Conservation (phyloP, 768 basidiomycete species). For the Porphyrellus cyaneotinctus region DNA sequence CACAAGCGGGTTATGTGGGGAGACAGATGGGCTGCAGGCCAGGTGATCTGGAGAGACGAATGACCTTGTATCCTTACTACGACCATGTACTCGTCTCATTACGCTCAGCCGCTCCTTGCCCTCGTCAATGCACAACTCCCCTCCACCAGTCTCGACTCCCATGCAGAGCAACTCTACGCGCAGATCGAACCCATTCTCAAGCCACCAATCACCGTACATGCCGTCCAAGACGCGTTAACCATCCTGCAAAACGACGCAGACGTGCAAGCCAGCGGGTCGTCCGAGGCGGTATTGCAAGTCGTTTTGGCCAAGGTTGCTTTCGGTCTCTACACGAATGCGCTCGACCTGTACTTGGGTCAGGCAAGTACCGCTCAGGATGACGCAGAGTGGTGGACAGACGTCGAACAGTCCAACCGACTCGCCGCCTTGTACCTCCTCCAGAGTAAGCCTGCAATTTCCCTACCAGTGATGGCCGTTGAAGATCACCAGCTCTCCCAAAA, state of each 20-base stretch:
- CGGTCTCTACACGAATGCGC: constrained; percentile 58
- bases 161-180: constrained; percentile 7
- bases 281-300: constrained; percentile 25
- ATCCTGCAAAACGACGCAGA: constrained; percentile 14
- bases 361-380: constrained; percentile 70
- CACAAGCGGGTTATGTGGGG: constrained; percentile 92
- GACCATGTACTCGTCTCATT: constrained; percentile 27
- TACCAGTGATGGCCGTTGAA: constrained; percentile 2
- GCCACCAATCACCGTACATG: constrained; percentile 18
- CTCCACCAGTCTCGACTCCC: constrained; percentile 6
- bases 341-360: constrained; percentile 62
- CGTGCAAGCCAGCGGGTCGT: background rate
- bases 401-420: constrained; percentile 55
- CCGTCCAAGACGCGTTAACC: constrained; percentile 14
- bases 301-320: constrained; percentile 49
- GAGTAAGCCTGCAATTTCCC: constrained; percentile 46
- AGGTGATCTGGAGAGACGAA: constrained; percentile 82
- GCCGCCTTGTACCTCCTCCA: constrained; percentile 70
- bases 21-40: constrained; percentile 79
- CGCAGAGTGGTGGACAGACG: constrained; percentile 79
- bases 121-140: constrained; percentile 12
- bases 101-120: constrained; percentile 23
- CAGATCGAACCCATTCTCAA: constrained; percentile 19
- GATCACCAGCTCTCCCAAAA: constrained; percentile 23
- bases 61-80: constrained; percentile 12